Percentiles rank a stretch among this genome's conserved stretches.
Evolutionary conservation across 306 rosid genomes (phyloP).

Genomic region (Dalbergia cochinchinensis): DNA sequence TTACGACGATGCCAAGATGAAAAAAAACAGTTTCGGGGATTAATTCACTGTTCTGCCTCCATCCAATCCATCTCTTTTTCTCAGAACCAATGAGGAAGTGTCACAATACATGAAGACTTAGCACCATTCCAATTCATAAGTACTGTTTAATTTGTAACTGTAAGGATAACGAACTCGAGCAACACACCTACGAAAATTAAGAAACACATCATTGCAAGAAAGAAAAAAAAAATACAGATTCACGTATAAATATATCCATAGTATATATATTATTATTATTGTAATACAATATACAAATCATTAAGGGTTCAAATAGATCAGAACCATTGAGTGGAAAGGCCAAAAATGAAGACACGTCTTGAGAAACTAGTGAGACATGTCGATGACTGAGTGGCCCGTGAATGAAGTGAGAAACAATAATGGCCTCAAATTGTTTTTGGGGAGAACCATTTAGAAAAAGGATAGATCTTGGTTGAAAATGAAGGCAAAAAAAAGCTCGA

Average conservation of each 20-base stretch:
- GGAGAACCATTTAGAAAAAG: constrained; percentile 39
- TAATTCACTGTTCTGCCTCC: constrained; percentile 46
- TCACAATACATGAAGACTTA: constrained; percentile 34
- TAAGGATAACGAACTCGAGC: constrained; percentile 44
- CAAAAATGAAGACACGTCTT: neutral
- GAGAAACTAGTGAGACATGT: constrained; percentile 8
- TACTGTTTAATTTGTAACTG: constrained; percentile 14
- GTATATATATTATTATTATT: neutral
- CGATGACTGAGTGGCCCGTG: constrained; percentile 8
- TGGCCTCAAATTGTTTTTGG: constrained; percentile 36
- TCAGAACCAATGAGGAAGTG: constrained; percentile 42
- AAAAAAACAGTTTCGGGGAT: constrained; percentile 41
- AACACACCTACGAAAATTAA: constrained; percentile 29
- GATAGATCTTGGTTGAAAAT: constrained; percentile 40
- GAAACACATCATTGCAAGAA: constrained; percentile 28
- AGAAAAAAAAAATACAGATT: neutral
- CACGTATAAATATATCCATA: neutral
- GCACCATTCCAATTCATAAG: constrained; percentile 34
- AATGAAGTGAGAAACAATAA: neutral
- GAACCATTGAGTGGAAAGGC: constrained; percentile 34
- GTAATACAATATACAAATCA: neutral
- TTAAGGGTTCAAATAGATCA: constrained; percentile 9
- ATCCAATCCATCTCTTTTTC: constrained; percentile 56
- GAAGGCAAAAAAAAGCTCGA: constrained; percentile 46
- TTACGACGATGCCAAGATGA: constrained; percentile 62